Base-by-base conservation (phyloP, 768 basidiomycete species). In the Hericium rajendrae region DNA sequence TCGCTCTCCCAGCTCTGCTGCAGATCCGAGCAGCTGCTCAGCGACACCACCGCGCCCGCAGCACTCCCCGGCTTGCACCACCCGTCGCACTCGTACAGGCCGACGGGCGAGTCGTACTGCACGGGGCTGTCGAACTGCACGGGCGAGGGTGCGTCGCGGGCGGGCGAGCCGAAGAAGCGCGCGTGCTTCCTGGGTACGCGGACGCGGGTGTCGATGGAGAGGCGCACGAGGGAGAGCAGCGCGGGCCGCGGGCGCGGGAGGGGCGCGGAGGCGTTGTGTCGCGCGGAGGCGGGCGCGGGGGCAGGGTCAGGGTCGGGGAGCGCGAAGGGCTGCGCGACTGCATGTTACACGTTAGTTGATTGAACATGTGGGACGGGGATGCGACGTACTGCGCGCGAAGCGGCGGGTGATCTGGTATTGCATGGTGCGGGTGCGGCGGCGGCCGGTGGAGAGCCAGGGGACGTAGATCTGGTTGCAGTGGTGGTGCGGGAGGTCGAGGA, bases 401-500 rank as follows among this genome's bases (percentile, higher is more conserved):
- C 59, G 32, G 32, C 32, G 6, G 32, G 32, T 32, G 12, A 61
- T 62, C 9, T 49, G 43, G 16, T 59, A 55, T 56, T 56, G 65
- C 53, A 58, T 32, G 0, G 62, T 63, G 18, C 56, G 56, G 13
- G 63, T 53, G 51, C 56, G 53, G 22, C 66, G 65, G 48, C 57
- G 39, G 41, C 65, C 63, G 43, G 58, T 63, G 55, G 62, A 63
- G 28, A 59, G 55, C 66, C 66, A 65, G 3, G 66, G 67, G n/a
- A 61, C 60, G 57, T 62, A 67, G 5, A 65, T 54, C 0, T 28
- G 48, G 46, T 68, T 65, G 54, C 67, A 68, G 13, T 61, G 53
- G 48, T 65, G 54, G 48, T 68, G 67, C 0, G 60, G 63, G 18
- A 68, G 59, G 28, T 67, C 63, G 11, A 68, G 61, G 12, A 68